phyloP scores from a whole-genome alignment of 345 rosid genomes.

The Salix caprea region DNA sequence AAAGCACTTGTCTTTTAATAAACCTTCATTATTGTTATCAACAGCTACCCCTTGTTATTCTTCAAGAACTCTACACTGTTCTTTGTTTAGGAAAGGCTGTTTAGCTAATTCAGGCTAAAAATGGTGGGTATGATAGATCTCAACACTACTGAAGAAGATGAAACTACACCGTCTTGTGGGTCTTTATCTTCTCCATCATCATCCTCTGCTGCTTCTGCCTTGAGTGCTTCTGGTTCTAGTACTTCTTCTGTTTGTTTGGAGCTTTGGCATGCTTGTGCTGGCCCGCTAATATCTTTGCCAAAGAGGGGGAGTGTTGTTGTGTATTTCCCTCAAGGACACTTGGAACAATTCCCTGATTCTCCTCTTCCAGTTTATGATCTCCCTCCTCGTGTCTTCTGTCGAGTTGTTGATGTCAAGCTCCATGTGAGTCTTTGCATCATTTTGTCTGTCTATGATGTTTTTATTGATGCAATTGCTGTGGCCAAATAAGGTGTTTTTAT shows the following conservation, averaged over 20 bases:
- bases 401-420: conserved; percentile 91
- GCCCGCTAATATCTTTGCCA: conserved; percentile 86
- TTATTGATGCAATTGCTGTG: background rate
- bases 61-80: background rate
- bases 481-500: background rate
- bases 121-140: conserved; percentile 96
- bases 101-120: background rate
- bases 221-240: conserved; percentile 35
- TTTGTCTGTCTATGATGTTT: background rate
- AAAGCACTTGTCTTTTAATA: background rate
- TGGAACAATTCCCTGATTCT: conserved; percentile 74
- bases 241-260: conserved; percentile 70
- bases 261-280: conserved; percentile 99
- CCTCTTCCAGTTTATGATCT: conserved; percentile 59
- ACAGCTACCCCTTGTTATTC: background rate
- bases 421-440: conserved; percentile 45
- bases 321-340: conserved; percentile 93
- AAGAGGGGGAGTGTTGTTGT: conserved; percentile 76
- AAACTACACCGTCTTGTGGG: conserved; percentile 55
- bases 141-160: conserved; percentile 87
- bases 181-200: conserved; percentile 55
- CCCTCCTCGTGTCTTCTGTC: conserved; percentile 79
- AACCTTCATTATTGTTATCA: background rate
- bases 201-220: conserved; percentile 45
- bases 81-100: background rate